Percentiles rank a stretch among this genome's conserved stretches.
Conservation (phyloP, 177 flowering plant species). For the Vitis hybrid region DNA sequence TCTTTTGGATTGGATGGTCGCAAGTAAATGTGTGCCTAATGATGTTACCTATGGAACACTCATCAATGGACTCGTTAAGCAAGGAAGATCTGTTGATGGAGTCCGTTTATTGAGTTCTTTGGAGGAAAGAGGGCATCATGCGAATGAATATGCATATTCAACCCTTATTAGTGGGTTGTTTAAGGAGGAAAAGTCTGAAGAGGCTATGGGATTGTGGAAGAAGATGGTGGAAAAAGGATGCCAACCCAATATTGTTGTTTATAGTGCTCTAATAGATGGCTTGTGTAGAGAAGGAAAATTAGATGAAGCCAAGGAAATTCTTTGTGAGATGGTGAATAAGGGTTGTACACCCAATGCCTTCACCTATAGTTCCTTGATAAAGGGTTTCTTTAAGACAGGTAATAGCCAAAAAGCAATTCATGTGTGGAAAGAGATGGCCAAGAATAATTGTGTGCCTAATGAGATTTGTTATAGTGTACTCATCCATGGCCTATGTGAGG, state of each 20-base stretch:
- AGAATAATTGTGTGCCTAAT: constrained; percentile 34
- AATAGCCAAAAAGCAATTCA: constrained; percentile 52
- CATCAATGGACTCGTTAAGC: constrained; percentile 80
- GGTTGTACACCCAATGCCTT: constrained; percentile 68
- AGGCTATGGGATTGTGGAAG: constrained; percentile 66
- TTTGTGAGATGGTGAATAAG: constrained; percentile 50
- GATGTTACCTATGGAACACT: constrained; percentile 78
- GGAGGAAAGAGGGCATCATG: constrained; percentile 60
- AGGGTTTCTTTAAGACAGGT: constrained; percentile 61
- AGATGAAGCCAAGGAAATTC: constrained; percentile 49
- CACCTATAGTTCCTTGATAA: constrained; percentile 79
- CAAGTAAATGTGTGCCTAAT: constrained; percentile 63
- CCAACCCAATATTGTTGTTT: constrained; percentile 65
- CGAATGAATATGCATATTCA: constrained; percentile 69
- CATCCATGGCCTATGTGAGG: constrained; percentile 66
- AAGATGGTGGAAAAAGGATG: constrained; percentile 63
- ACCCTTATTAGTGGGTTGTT: constrained; percentile 75
- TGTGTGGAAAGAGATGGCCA: constrained; percentile 71
- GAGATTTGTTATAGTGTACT: constrained; percentile 71
- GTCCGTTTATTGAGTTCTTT: constrained; percentile 41
- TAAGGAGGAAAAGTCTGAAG: constrained; percentile 62
- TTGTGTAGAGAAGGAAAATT: constrained; percentile 59
- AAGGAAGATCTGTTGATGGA: constrained; percentile 60
- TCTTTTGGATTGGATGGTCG: constrained; percentile 66
- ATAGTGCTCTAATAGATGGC: constrained; percentile 79